Evolutionary conservation across 495 filamentous ascomycete genomes (phyloP), one percentile per base, ranked within the genome.

Genomic region (Neurospora sp.): DNA sequence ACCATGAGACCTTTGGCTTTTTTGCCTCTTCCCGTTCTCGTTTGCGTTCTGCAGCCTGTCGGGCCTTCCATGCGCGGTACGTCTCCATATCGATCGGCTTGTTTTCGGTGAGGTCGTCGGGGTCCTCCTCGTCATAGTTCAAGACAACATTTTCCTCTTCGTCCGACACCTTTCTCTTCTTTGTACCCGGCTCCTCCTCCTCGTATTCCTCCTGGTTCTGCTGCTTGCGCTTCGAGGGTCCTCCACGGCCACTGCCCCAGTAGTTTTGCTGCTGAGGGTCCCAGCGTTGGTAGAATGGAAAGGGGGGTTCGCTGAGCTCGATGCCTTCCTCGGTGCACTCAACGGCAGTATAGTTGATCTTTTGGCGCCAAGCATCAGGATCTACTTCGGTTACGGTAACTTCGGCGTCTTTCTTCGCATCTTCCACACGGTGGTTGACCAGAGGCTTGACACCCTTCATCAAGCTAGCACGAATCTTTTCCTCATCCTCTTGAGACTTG

Each of bases 261-360:
- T 70, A 76, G 39, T 74, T 73, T 76, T 89, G 84, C 73, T 95
- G 92, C 71, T 93, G 90, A 4, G 87, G 84, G 81, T 97, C 93
- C 94, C 94, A 97, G 71, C 92, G 89, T 80, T 97, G 93, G 14
- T 90, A 83, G 76, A 98, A 99, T 0, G 96, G 96, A 78, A 97
- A 98, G 4, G 93, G 92, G 0, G 96, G 95, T 27, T 90, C 86
- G 72, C 88, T 93, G 40, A 97, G 84, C 72, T 89, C 83, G 70
- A 94, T 83, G n/a, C 89, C 89, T 31, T 94, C 89, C 70, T 90
- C 82, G 74, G 91, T 88, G 80, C 96, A 98, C 79, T 99, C 96
- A 12, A 94, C 91, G 66, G 94, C 95, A 70, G 84, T 85, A 71
- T 87, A 88, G 49, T 84, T 87, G 42, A 98, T 90, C 78, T 90